Conservation (phyloP, 2,329 filamentous ascomycete species). For the Penicillium digitatum region DNA sequence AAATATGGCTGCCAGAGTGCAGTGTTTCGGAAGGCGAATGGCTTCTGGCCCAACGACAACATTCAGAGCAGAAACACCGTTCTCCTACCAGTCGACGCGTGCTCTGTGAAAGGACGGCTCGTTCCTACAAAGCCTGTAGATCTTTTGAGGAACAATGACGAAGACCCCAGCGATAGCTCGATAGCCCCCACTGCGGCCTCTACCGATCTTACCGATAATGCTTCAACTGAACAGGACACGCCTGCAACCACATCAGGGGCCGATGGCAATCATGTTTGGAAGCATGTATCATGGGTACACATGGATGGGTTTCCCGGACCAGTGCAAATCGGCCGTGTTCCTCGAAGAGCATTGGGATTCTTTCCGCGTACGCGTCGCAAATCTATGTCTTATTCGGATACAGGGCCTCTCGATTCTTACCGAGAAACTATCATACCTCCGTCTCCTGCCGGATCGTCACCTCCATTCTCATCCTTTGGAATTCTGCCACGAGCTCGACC, state of each 20-base stretch:
- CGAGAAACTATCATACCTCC: conserved; percentile 31
- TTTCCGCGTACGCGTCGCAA: conserved; percentile 89
- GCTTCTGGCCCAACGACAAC: conserved; percentile 90
- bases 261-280: conserved; percentile 68
- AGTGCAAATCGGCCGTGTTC: conserved; percentile 80
- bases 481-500: conserved; percentile 29
- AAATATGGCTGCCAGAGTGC: conserved; percentile 84
- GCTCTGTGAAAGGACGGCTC: conserved; percentile 71
- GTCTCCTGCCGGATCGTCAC: conserved; percentile 25
- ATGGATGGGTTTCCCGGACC: conserved; percentile 68
- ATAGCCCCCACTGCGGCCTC: conserved; percentile 26
- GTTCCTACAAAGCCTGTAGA: conserved; percentile 35
- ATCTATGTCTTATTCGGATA: conserved; percentile 62
- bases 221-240: conserved; percentile 6
- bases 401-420: conserved; percentile 44
- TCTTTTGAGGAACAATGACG: conserved; percentile 26
- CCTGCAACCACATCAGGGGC: conserved; percentile 32
- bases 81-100: conserved; percentile 83
- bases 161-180: conserved; percentile 35
- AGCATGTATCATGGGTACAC: conserved; percentile 83
- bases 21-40: conserved; percentile 78
- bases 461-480: conserved; percentile 26
- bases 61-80: conserved; percentile 80
- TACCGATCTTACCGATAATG: conserved; percentile 1
- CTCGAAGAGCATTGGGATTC: conserved; percentile 76